Percentiles rank a stretch among this genome's conserved stretches.
Conservation (phyloP, 2,329 filamentous ascomycete species). For the Fusarium chuoi region DNA sequence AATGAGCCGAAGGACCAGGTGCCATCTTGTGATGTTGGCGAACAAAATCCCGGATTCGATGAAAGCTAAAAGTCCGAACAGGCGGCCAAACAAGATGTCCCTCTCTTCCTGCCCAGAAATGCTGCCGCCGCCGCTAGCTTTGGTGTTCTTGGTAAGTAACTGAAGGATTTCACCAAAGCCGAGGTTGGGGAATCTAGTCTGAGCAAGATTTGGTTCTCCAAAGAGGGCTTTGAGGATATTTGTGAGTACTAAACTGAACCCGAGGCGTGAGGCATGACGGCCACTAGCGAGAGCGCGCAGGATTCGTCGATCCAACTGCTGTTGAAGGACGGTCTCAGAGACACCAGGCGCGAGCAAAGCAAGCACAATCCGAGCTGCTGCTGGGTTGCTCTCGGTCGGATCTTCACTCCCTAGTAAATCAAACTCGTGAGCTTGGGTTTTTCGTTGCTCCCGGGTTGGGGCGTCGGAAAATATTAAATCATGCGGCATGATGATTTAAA, state of each 20-base stretch:
- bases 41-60: slow-evolving; percentile 82
- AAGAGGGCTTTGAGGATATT: slow-evolving; percentile 81
- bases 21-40: slow-evolving; percentile 68
- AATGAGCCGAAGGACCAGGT: slow-evolving; percentile 75
- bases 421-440: slow-evolving; percentile 5
- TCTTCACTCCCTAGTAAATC: slow-evolving; percentile 71
- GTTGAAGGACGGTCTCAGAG: slow-evolving; percentile 62
- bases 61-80: slow-evolving; percentile 89
- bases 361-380: background rate
- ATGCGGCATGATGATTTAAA: background rate
- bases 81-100: slow-evolving; percentile 83
- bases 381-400: slow-evolving; percentile 61
- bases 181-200: slow-evolving; percentile 55
- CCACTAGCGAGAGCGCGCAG: slow-evolving; percentile 91
- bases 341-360: slow-evolving; percentile 61
- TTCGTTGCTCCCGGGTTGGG: background rate
- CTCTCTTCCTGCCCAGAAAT: slow-evolving; percentile 78
- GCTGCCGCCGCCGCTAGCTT: slow-evolving; percentile 60
- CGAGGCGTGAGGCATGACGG: slow-evolving; percentile 86
- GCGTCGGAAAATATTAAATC: background rate
- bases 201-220: slow-evolving; percentile 57
- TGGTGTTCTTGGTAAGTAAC: slow-evolving; percentile 65
- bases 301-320: slow-evolving; percentile 73
- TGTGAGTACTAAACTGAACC: slow-evolving; percentile 88
- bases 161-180: slow-evolving; percentile 22